Conservation (phyloP, 352 stramenopile species). For the Pseudoperonospora humuli region DNA sequence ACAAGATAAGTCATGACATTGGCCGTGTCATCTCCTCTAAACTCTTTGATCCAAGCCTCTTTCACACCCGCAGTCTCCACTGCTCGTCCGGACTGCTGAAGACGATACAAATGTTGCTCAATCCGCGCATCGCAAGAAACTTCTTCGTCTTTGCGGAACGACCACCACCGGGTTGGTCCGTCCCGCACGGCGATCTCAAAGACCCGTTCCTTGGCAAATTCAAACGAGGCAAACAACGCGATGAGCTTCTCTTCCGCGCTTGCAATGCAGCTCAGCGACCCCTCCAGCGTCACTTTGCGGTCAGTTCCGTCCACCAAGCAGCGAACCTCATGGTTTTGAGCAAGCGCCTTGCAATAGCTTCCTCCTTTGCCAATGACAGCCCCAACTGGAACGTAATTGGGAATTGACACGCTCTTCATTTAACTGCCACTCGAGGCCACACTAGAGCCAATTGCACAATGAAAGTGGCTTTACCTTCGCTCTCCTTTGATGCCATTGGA, state of each 20-base stretch:
- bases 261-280: conserved; percentile 4
- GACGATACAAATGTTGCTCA: conserved; percentile 14
- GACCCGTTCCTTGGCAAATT: conserved; percentile 10
- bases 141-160: conserved; percentile 18
- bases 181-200: conserved; percentile 23
- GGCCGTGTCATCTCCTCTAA: conserved; percentile 12
- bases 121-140: conserved; percentile 9
- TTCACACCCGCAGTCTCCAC: conserved; percentile 7
- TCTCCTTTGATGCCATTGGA: too few species aligned
- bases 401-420: conserved; percentile 24
- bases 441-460: too few species aligned
- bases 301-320: conserved; percentile 19
- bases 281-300: conserved; percentile 26
- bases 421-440: neutral
- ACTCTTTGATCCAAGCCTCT: conserved; percentile 24
- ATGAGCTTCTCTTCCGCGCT: conserved; percentile 19
- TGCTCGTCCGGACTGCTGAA: conserved; percentile 19
- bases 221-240: conserved; percentile 18
- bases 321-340: conserved; percentile 18
- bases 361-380: conserved; percentile 36
- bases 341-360: conserved; percentile 27
- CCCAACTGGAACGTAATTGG: conserved; percentile 26
- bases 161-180: conserved; percentile 19
- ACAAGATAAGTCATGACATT: conserved; percentile 21
- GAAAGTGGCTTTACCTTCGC: too few species aligned